phyloP scores from a whole-genome alignment of 2,329 filamentous ascomycete species.

The Zasmidium cellare region DNA sequence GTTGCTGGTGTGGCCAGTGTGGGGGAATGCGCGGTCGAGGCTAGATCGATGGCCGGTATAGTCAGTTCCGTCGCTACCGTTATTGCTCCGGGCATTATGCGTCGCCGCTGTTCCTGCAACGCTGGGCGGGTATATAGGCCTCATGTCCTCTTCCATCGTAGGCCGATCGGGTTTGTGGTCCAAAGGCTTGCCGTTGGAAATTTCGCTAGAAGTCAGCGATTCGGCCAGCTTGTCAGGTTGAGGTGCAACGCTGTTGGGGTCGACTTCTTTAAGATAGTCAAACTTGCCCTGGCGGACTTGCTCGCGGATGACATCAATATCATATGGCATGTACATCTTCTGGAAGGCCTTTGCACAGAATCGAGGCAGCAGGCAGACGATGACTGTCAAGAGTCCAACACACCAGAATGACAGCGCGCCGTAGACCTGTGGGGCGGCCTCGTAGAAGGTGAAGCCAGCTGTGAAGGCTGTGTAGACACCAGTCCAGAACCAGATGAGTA shows the following conservation, averaged over 20 bases:
- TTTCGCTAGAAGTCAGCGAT: conserved; percentile 61
- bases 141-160: conserved; percentile 74
- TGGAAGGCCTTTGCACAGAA: conserved; percentile 85
- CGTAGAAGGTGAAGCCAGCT: conserved; percentile 67
- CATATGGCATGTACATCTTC: conserved; percentile 90
- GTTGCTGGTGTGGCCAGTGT: conserved; percentile 20
- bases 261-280: conserved; percentile 64
- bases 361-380: conserved; percentile 81
- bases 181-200: conserved; percentile 38
- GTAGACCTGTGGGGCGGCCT: conserved; percentile 76
- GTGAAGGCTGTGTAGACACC: conserved; percentile 74
- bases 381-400: conserved; percentile 72
- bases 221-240: conserved; percentile 45
- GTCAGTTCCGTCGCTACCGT: conserved; percentile 91
- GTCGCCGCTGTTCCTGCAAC: conserved; percentile 74
- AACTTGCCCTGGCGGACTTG: conserved; percentile 84
- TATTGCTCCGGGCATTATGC: conserved; percentile 80
- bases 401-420: conserved; percentile 84
- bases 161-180: not conserved
- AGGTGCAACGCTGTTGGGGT: conserved; percentile 44
- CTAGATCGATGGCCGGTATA: conserved; percentile 61
- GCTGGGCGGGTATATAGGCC: conserved; percentile 91
- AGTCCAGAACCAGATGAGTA: conserved; percentile 95
- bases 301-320: conserved; percentile 93
- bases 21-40: conserved; percentile 41